These are phyloP conservation scores for Rhizoclosmatium globosum DNA, from an alignment of 192 early-diverging fungal species.

Conservation along the genomic window DNA sequence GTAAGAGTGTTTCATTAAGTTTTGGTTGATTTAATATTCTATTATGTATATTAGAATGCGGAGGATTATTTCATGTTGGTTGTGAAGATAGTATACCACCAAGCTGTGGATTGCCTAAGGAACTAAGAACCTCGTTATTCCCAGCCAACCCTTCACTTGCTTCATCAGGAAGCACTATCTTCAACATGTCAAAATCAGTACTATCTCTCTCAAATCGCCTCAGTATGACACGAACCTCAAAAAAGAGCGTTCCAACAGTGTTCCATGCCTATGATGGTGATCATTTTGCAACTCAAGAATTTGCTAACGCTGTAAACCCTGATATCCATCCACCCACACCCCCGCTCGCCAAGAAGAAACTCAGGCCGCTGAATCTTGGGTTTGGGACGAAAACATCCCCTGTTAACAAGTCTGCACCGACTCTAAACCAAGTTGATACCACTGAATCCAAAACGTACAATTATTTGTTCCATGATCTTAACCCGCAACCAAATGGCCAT, in stretches of 20 bases:
- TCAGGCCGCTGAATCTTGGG: too few relatives aligned
- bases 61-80: conserved; percentile 20
- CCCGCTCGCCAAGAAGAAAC: conserved; percentile 7
- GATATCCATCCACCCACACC: conserved; percentile 39
- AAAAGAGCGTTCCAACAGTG: not conserved
- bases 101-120: conserved; percentile 27
- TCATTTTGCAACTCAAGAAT: conserved; percentile 32
- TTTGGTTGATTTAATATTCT: not conserved
- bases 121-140: conserved; percentile 22
- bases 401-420: not conserved
- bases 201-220: too few relatives aligned
- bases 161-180: conserved; percentile 14
- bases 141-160: conserved; percentile 8
- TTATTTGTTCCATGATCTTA: not conserved
- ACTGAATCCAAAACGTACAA: conserved; percentile 1
- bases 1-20: conserved; percentile 2
- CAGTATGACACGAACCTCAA: not conserved
- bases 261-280: conserved; percentile 35
- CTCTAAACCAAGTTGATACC: not conserved
- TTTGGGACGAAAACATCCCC: too few relatives aligned
- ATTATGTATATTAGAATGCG: conserved; percentile 23
- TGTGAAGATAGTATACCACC: conserved; percentile 11
- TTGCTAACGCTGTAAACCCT: conserved; percentile 29
- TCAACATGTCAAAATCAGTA: not conserved
- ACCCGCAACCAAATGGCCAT: not conserved